These are phyloP conservation scores for Xylariaceae sp. DNA, from an alignment of 2,329 filamentous ascomycete species.

Conservation along the genomic window DNA sequence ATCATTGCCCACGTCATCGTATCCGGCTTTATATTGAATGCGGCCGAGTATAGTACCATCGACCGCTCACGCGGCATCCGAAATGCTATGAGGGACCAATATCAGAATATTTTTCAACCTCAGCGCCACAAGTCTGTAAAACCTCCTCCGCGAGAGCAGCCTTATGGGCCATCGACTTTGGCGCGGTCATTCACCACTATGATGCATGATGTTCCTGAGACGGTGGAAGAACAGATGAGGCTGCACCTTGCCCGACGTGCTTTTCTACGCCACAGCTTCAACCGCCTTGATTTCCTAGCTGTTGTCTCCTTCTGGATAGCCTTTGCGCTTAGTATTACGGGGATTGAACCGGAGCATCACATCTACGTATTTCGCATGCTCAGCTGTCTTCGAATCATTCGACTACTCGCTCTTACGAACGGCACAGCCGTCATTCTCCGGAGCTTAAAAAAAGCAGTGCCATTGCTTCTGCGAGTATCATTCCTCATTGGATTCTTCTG, in stretches of 20 bases:
- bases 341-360: conserved; percentile 65
- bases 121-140: conserved; percentile 67
- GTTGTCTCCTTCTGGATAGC: conserved; percentile 95
- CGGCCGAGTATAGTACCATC: conserved; percentile 86
- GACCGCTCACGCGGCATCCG: conserved; percentile 72
- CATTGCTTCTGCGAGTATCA: conserved; percentile 84
- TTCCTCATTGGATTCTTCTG: conserved; percentile 97
- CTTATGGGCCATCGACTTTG: conserved; percentile 59
- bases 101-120: conserved; percentile 75
- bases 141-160: conserved; percentile 43
- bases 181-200: conserved; percentile 76
- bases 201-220: conserved; percentile 61
- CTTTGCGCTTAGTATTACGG: conserved; percentile 67
- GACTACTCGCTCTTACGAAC: conserved; percentile 85
- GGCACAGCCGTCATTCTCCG: conserved; percentile 90
- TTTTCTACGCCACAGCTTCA: conserved; percentile 92
- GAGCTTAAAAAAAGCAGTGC: conserved; percentile 92
- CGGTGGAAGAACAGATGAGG: conserved; percentile 72
- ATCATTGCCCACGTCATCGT: conserved; percentile 80
- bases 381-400: conserved; percentile 86
- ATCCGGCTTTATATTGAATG: conserved; percentile 88
- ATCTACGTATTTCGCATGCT: conserved; percentile 94
- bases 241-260: conserved; percentile 83
- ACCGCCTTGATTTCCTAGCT: conserved; percentile 89
- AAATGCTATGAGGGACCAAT: conserved; percentile 71